These are phyloP conservation scores for Tuber calosporum DNA, from an alignment of 495 filamentous ascomycete species.

Conservation along the genomic window DNA sequence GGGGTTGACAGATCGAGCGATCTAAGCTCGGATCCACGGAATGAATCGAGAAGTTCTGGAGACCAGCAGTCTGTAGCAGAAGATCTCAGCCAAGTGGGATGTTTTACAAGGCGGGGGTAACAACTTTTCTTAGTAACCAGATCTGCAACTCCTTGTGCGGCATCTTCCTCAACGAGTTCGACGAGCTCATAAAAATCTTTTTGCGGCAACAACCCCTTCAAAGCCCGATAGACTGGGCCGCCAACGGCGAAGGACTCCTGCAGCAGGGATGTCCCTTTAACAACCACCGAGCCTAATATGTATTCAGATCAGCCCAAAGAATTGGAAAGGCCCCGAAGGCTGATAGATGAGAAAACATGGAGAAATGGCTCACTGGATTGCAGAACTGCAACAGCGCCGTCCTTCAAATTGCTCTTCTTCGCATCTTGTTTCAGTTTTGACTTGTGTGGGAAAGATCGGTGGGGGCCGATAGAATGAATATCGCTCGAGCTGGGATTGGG, in stretches of 20 bases:
- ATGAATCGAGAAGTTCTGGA: slow-evolving; percentile 30
- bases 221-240: slow-evolving; percentile 16
- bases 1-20: slow-evolving; percentile 37
- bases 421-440: slow-evolving; percentile 7
- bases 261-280: slow-evolving; percentile 16
- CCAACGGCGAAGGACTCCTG: slow-evolving; percentile 20
- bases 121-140: slow-evolving; percentile 31
- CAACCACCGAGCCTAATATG: slow-evolving; percentile 1
- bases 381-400: background rate
- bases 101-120: background rate
- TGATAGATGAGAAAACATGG: background rate
- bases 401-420: background rate
- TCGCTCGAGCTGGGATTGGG: slow-evolving; percentile 33
- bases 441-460: background rate
- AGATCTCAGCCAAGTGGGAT: slow-evolving; percentile 12
- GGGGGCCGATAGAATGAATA: slow-evolving; percentile 15
- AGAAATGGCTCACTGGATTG: slow-evolving; percentile 6
- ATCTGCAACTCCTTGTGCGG: slow-evolving; percentile 32
- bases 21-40: slow-evolving; percentile 27
- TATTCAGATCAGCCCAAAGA: slow-evolving; percentile 13
- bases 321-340: background rate
- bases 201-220: slow-evolving; percentile 17
- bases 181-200: slow-evolving; percentile 21
- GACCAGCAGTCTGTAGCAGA: slow-evolving; percentile 26
- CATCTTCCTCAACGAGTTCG: slow-evolving; percentile 21